Conservation (phyloP, 257 asterid genomes). For the Jaltomata sinuosa region DNA sequence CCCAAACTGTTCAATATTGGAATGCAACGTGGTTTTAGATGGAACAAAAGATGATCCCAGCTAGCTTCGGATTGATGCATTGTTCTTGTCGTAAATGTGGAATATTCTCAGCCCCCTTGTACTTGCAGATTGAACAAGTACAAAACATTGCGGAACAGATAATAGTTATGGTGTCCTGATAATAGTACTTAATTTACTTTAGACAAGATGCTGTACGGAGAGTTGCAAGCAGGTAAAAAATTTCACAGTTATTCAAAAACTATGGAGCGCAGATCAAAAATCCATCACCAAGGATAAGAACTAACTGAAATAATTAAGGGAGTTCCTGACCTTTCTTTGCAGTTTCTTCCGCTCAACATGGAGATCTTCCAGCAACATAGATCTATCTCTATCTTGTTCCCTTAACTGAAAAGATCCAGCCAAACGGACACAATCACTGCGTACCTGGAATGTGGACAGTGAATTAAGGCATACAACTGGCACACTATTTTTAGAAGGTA, state of each 20-base stretch:
- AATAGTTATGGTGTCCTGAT: no score
- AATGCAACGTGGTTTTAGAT: background rate
- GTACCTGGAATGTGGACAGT: slow-evolving; percentile 35
- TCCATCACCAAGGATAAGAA: background rate
- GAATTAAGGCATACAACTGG: background rate
- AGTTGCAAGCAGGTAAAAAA: background rate
- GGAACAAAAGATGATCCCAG: background rate
- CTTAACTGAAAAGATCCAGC: slow-evolving; percentile 55
- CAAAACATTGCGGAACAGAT: background rate
- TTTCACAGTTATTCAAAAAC: background rate
- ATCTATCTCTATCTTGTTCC: slow-evolving; percentile 30
- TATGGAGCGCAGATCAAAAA: background rate
- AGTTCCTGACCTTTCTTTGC: slow-evolving; percentile 35
- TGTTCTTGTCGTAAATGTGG: background rate
- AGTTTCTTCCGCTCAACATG: slow-evolving; percentile 43
- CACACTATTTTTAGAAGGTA: background rate
- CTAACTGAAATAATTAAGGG: background rate
- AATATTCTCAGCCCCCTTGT: no score
- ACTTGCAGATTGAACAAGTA: background rate
- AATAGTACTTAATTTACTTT: background rate
- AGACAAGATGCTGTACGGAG: background rate
- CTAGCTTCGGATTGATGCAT: background rate
- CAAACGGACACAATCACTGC: slow-evolving; percentile 52
- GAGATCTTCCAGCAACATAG: slow-evolving; percentile 48
- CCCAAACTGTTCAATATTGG: background rate